Conservation (phyloP, 306 rosid species). For the Cicer pinnatifidum region DNA sequence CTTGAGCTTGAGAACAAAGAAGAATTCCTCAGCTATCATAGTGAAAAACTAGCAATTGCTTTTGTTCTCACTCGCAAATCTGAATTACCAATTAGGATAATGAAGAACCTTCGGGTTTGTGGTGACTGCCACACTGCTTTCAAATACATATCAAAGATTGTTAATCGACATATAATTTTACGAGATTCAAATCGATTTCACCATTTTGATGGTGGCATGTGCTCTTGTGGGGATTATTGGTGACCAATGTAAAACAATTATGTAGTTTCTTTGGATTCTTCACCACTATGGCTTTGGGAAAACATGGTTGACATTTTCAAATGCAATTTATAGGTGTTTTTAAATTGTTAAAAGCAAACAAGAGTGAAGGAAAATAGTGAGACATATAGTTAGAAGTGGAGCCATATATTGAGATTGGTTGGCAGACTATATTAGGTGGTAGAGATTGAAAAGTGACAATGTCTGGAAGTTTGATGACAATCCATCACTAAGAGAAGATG, state of each 20-base stretch:
- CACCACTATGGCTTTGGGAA: conserved; percentile 9
- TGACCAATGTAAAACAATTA: conserved; percentile 42
- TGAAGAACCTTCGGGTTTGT: conserved; percentile 91
- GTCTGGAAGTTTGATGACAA: conserved; percentile 26
- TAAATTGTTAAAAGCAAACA: conserved; percentile 3
- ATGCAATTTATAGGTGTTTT: conserved; percentile 4
- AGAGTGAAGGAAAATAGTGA: conserved; percentile 21
- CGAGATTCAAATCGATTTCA: conserved; percentile 90
- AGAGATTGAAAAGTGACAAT: conserved; percentile 19
- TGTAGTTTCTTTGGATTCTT: conserved; percentile 34
- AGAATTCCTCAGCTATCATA: conserved; percentile 82
- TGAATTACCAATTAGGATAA: conserved; percentile 79
- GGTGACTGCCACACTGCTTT: conserved; percentile 94
- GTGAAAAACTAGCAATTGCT: conserved; percentile 89
- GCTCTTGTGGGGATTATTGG: conserved; percentile 93
- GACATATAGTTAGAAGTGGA: conserved; percentile 16
- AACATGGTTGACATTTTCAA: conserved; percentile 19
- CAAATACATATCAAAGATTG: conserved; percentile 78
- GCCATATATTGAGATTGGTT: not conserved
- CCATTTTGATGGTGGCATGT: conserved; percentile 74
- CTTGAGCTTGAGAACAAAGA: conserved; percentile 86
- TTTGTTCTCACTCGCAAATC: conserved; percentile 83
- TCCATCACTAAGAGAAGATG: not conserved
- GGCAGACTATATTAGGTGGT: not conserved
- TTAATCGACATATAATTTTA: conserved; percentile 67